Percentiles rank a stretch among this genome's conserved stretches.
These are phyloP conservation scores for Elsinoe batatas DNA, from an alignment of 2,329 filamentous ascomycete genomes.

Conservation along the genomic window DNA sequence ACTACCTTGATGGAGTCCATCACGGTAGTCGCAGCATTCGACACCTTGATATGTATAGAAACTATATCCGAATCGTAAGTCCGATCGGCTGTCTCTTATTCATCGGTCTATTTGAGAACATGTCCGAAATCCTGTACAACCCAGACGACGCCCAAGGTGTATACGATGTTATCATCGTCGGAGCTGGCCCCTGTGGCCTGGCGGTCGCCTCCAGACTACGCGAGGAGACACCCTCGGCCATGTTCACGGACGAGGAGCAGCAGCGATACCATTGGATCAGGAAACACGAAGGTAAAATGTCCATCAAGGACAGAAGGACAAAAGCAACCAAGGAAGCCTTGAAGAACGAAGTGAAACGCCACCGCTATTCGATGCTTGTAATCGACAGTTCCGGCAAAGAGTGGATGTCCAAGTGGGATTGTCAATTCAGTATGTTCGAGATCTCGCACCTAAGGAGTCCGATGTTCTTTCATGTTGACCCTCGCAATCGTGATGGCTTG, in stretches of 20 bases:
- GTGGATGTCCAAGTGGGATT: constrained; percentile 65
- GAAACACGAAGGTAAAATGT: constrained; percentile 52
- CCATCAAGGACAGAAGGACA: constrained; percentile 44
- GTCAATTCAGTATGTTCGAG: constrained; percentile 56
- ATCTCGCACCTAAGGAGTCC: constrained; percentile 66
- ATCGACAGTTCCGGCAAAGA: constrained; percentile 53
- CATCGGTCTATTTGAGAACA: not conserved
- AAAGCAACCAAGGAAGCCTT: constrained; percentile 32
- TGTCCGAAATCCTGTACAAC: constrained; percentile 3
- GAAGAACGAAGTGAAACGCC: constrained; percentile 15
- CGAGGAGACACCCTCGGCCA: constrained; percentile 63
- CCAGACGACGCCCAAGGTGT: constrained; percentile 20
- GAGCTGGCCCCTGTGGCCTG: constrained; percentile 65
- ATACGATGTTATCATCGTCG: constrained; percentile 62
- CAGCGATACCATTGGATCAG: constrained; percentile 70
- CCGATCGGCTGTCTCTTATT: not conserved
- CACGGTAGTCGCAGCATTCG: constrained; percentile 1
- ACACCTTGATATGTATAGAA: not conserved
- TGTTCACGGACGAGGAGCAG: constrained; percentile 77
- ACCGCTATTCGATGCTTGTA: constrained; percentile 45
- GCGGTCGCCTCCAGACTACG: constrained; percentile 62
- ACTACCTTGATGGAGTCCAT: constrained; percentile 7
- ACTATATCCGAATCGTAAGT: not conserved
- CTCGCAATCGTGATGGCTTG: constrained; percentile 62
- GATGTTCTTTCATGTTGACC: constrained; percentile 77